These are phyloP conservation scores for Candida sanyaensis DNA, from an alignment of 1,139 yeast genomes.

Conservation along the genomic window DNA sequence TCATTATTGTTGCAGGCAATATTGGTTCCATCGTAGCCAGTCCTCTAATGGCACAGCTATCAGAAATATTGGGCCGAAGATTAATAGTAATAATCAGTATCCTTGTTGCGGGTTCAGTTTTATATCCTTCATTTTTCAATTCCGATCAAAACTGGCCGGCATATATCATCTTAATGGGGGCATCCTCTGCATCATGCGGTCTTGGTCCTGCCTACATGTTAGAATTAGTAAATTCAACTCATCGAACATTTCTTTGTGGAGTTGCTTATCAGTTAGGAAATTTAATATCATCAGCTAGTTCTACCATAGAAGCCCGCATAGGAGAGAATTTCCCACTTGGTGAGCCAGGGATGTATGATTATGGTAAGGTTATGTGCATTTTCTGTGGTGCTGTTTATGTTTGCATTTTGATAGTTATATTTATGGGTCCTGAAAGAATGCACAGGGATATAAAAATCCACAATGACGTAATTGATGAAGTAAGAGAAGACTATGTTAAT, in stretches of 20 bases:
- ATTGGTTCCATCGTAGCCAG: slow-evolving; percentile 51
- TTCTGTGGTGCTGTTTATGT: slow-evolving; percentile 39
- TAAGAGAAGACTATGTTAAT: not conserved
- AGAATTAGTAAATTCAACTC: slow-evolving; percentile 37
- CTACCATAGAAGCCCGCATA: slow-evolving; percentile 37
- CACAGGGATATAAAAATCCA: slow-evolving; percentile 12
- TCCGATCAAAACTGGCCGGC: slow-evolving; percentile 33
- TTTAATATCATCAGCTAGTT: slow-evolving; percentile 36
- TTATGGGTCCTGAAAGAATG: slow-evolving; percentile 38
- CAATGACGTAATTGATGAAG: not conserved
- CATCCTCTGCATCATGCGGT: slow-evolving; percentile 43
- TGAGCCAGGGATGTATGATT: slow-evolving; percentile 25
- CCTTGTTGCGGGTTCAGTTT: slow-evolving; percentile 32
- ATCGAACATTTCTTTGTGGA: slow-evolving; percentile 39
- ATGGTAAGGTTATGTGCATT: slow-evolving; percentile 41
- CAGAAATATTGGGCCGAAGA: slow-evolving; percentile 51
- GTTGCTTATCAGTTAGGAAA: slow-evolving; percentile 42
- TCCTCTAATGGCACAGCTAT: slow-evolving; percentile 17
- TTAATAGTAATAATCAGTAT: slow-evolving; percentile 35
- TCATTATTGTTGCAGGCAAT: slow-evolving; percentile 24
- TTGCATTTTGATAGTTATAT: slow-evolving; percentile 25
- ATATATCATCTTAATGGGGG: slow-evolving; percentile 23
- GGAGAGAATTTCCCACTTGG: slow-evolving; percentile 32
- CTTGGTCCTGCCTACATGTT: slow-evolving; percentile 37
- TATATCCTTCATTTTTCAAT: slow-evolving; percentile 34